These are phyloP conservation scores for Sechiopsis laciniata DNA, from an alignment of 306 rosid genomes.

Conservation along the genomic window DNA sequence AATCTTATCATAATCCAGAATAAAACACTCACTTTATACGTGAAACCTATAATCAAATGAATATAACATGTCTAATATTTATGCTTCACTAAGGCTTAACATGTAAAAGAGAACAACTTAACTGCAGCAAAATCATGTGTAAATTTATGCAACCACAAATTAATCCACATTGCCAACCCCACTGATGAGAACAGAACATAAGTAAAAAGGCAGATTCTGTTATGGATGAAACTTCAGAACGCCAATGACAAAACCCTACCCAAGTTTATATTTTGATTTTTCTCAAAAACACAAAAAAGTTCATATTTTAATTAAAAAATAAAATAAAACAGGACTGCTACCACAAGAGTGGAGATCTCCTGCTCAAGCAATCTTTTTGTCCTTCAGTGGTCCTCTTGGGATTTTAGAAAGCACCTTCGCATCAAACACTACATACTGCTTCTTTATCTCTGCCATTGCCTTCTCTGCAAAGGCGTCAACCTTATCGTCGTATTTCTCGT, in stretches of 20 bases:
- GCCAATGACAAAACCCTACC: no score
- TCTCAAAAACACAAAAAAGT: no score
- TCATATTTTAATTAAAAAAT: no score
- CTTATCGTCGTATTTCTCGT: slow-evolving; percentile 72
- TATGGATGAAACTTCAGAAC: no score
- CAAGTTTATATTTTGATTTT: no score
- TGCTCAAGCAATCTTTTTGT: slow-evolving; percentile 41
- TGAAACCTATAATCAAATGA: no score
- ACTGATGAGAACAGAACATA: not conserved
- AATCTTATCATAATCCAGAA: no score
- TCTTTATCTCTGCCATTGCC: slow-evolving; percentile 59
- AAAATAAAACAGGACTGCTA: not conserved
- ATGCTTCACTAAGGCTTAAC: slow-evolving; percentile 5
- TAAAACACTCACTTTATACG: no score
- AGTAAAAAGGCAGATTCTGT: no score
- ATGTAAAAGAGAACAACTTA: not conserved
- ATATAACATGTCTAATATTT: no score
- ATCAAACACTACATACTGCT: slow-evolving; percentile 82
- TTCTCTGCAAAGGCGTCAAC: slow-evolving; percentile 80
- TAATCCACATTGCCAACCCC: slow-evolving; percentile 24
- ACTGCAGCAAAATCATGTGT: slow-evolving; percentile 18
- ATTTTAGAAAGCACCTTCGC: slow-evolving; percentile 79
- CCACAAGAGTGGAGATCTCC: not conserved
- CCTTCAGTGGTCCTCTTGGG: slow-evolving; percentile 62
- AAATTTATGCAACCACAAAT: slow-evolving; percentile 12